These are phyloP conservation scores for Escallonia herrerae DNA, from an alignment of 129 eudicot genomes.

Conservation along the genomic window DNA sequence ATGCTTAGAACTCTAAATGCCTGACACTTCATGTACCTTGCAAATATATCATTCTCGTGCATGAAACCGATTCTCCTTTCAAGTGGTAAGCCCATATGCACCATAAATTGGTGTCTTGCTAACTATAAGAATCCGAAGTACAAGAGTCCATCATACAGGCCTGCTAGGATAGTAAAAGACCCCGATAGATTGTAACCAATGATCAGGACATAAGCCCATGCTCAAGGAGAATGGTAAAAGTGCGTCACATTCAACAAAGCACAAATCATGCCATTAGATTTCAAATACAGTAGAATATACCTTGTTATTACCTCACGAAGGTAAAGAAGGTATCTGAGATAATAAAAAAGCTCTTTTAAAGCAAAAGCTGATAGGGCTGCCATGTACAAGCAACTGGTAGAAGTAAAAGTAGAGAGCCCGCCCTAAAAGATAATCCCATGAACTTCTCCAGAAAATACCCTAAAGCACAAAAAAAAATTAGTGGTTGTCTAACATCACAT, in stretches of 20 bases:
- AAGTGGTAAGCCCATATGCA: background rate
- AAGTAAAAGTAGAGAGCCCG: no score
- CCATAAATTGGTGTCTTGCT: background rate
- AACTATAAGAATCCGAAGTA: background rate
- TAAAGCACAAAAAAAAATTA: no score
- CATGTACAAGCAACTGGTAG: no score
- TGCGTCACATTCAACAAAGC: background rate
- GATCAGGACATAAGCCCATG: conserved; percentile 96
- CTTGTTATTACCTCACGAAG: no score
- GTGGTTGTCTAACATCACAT: no score
- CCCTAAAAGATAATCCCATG: no score
- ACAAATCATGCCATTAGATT: background rate
- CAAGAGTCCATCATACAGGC: conserved; percentile 20
- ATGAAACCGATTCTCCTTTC: background rate
- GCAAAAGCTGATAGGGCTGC: no score
- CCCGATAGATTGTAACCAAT: conserved; percentile 79
- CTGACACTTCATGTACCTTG: no score
- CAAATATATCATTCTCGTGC: background rate
- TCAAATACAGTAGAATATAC: background rate
- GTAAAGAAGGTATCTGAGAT: no score
- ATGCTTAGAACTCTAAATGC: no score
- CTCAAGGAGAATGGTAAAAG: conserved; percentile 4
- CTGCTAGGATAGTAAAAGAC: conserved; percentile 92
- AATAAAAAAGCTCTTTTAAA: no score
- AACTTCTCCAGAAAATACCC: no score